phyloP scores from a whole-genome alignment of 306 rosid genomes.

The Hippophae rhamnoides region DNA sequence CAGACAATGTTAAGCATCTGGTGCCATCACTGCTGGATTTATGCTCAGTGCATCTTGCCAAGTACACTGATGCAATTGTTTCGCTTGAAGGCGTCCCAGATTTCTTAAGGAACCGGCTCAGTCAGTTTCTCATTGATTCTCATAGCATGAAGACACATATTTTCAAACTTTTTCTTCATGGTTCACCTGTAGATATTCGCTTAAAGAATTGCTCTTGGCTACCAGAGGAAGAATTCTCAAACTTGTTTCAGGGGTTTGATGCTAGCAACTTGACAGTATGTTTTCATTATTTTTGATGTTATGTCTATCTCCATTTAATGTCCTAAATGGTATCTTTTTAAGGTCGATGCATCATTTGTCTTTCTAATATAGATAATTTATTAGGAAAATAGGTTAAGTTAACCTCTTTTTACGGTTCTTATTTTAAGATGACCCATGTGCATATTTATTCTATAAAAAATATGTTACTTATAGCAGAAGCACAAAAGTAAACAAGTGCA shows the following conservation, averaged over 20 bases:
- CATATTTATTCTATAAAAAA: no score
- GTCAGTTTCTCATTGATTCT: conserved; percentile 60
- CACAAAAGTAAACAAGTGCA: no score
- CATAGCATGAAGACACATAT: conserved; percentile 37
- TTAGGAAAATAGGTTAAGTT: no score
- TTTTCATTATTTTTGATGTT: conserved; percentile 2
- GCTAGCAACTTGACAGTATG: conserved; percentile 43
- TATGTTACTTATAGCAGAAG: no score
- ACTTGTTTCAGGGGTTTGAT: conserved; percentile 37
- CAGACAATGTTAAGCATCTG: neutral
- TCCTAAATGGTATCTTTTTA: no score
- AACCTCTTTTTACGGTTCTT: no score
- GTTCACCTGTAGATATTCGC: conserved; percentile 62
- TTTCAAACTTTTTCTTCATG: conserved; percentile 46
- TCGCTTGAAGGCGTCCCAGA: conserved; percentile 63
- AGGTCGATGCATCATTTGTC: neutral
- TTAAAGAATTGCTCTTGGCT: conserved; percentile 75
- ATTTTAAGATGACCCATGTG: no score
- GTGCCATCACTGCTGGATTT: conserved; percentile 58
- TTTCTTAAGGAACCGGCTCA: conserved; percentile 44
- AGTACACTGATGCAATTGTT: conserved; percentile 49
- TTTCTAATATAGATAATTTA: no score
- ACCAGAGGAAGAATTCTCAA: conserved; percentile 51
- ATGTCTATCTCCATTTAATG: neutral
- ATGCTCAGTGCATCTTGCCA: conserved; percentile 37